Evolutionary conservation across 2,329 filamentous ascomycete genomes (phyloP).

Genomic region (Aspergillus aculeatus): DNA sequence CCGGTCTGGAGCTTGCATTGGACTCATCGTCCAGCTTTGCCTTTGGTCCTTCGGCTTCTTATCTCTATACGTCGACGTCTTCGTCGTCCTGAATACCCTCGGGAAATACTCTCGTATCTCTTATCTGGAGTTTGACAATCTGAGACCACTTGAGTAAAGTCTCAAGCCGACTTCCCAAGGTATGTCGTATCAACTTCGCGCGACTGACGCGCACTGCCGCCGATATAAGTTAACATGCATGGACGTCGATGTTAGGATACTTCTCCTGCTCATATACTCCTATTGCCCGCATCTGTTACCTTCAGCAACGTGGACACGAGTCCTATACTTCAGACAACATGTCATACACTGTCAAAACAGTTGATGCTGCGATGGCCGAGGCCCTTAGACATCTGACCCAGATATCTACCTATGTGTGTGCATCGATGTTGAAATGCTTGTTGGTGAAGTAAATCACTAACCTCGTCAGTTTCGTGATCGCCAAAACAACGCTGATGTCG

Average conservation of each 20-base stretch:
- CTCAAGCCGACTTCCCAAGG: conserved; percentile 5
- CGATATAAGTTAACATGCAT: background rate
- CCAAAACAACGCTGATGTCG: conserved; percentile 29
- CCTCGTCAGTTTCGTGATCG: conserved; percentile 27
- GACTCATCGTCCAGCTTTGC: background rate
- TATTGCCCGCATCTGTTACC: background rate
- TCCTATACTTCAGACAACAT: conserved; percentile 10
- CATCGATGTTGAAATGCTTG: conserved; percentile 1
- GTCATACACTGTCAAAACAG: conserved; percentile 13
- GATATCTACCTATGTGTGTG: conserved; percentile 29
- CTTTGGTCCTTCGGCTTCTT: background rate
- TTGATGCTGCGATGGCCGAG: conserved; percentile 33
- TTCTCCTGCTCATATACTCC: background rate
- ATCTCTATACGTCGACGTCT: conserved; percentile 1
- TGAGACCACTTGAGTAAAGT: background rate
- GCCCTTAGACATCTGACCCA: conserved; percentile 27
- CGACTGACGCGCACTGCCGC: background rate
- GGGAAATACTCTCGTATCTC: background rate
- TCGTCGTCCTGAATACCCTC: background rate
- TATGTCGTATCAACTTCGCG: background rate
- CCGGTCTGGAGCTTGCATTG: background rate
- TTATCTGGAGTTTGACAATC: background rate
- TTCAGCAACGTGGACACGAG: background rate
- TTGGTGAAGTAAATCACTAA: background rate
- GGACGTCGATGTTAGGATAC: background rate